Base-by-base conservation (phyloP, 2,329 filamentous ascomycete species). In the Ophiostoma sp. region DNA sequence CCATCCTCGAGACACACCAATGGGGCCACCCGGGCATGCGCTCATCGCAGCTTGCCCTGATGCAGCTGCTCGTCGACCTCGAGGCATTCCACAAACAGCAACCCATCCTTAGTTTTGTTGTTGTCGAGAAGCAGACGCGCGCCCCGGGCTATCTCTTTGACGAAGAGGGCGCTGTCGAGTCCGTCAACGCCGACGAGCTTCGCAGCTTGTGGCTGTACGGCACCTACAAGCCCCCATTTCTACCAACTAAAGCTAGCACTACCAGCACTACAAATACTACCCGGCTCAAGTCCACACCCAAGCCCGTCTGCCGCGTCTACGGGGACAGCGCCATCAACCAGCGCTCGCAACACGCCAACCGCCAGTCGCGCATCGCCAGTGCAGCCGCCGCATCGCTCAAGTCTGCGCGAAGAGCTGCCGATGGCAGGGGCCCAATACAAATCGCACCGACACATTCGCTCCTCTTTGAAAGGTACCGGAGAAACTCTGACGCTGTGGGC, bases 1-100 rank as follows among this genome's bases (percentile, higher is more conserved):
- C 67, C n/a, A 70, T 71, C n/a, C 60, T 64, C 55, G 67, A 72
- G 47, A 71, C 69, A 3, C 73, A 73, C 49, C 70, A 73, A 63
- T 76, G 75, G 62, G 69, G 68, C 36, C 67, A 72, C 27, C 68
- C 69, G 5, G 73, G 73, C 55, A 70, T 70, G 69, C 65, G 41
- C 2, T 47, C 69, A 4, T 62, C 69, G 1, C 69, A 72, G 27
- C 49, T 70, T 9, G 72, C 73, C 6, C 66, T 77, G 18, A 72
- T 73, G 71, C 74, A 76, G 67, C 71, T 77, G 42, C 70, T 77
- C 64, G 74, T 75, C 67, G 77, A 78, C 63, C 67, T 74, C 68
- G 76, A 78, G 67, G 76, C 76, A 55, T 68, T 76, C 65, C 75
- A 76, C 73, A 75, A 74, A 65, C 71, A 73, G 63, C 74, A 76